A percentile compares a stretch with the other conserved stretches of the same genome.
phyloP scores from a whole-genome alignment of 331 rosid species.

The Telfairia occidentalis region DNA sequence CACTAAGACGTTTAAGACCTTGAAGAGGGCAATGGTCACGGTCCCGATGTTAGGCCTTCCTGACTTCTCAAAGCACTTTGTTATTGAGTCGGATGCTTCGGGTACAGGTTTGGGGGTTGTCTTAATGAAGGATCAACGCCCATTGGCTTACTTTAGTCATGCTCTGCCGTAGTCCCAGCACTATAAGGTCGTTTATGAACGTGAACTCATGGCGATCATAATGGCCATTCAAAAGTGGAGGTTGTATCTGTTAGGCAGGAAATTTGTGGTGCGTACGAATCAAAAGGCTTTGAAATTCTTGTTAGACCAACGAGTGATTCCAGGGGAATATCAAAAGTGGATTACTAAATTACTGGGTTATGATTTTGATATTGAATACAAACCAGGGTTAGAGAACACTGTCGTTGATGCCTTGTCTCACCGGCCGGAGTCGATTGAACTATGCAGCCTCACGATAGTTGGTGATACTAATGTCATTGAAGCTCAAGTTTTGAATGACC shows the following conservation, averaged over 20 bases:
- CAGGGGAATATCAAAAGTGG: no score
- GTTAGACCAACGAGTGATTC: no score
- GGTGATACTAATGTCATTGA: no score
- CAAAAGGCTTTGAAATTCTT: no score
- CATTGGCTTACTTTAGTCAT: background rate
- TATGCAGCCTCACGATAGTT: no score
- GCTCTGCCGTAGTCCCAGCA: background rate
- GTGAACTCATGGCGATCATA: background rate
- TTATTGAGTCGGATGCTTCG: background rate
- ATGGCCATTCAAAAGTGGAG: background rate
- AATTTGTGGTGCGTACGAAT: background rate
- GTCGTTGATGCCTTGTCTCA: no score
- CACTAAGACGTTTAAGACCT: background rate
- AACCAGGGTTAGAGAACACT: no score
- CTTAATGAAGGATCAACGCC: background rate
- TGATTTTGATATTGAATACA: no score
- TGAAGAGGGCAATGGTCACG: background rate
- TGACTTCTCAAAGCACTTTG: background rate
- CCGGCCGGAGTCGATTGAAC: no score
- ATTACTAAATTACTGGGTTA: no score
- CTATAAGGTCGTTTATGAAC: background rate
- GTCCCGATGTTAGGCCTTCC: background rate
- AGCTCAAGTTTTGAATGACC: no score
- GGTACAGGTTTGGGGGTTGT: background rate
- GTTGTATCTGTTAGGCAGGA: background rate